Base-by-base conservation (phyloP, 2,329 filamentous ascomycete genomes). In the Fusarium concolor region DNA sequence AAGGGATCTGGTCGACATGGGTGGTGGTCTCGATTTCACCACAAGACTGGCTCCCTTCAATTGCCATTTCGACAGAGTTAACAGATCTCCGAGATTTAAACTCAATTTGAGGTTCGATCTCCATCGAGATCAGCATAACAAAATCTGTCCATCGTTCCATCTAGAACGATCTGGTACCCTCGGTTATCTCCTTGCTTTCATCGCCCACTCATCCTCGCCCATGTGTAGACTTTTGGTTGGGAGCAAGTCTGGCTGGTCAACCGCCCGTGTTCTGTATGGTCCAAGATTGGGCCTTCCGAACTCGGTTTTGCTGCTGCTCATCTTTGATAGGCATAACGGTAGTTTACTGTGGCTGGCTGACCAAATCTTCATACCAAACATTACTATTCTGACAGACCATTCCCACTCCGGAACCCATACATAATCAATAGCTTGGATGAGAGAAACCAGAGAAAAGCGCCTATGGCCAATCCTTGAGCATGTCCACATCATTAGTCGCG, bases 271-370 rank as follows among this genome's bases (percentile, higher is more conserved):
- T 26, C 22, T 45, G 26, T 22, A 28, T 6, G 41, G 14, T 28
- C 26, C 22, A 8, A 33, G 43, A 64, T 46, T 64, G 63, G 63
- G n/a, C 33, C 28, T 45, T 22, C 22, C 5, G 31, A 37, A 29
- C 15, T 43, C 28, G 31, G n/a, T 46, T 67, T 46, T 46, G 44
- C 46, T 49, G 20, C 29, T 47, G 45, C 15, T 42, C 52, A 43
- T 38, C 49, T 54, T 52, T 41, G 39, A 65, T 46, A 49, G 49
- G 64, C 64, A 55, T 55, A 45, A 65, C 35, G 22, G 54, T 35
- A 49, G 33, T 52, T 51, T 39, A 42, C 35, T 65, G 65, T 68
- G 65, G 65, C 65, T 68, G 54, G 64, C 65, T 68, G 59, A 38
- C 33, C 52, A 28, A 47, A 43, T 47, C 29, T 54, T 31, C 57